Evolutionary conservation across 306 rosid genomes (phyloP).

Genomic region (Bauhinia variegata): DNA sequence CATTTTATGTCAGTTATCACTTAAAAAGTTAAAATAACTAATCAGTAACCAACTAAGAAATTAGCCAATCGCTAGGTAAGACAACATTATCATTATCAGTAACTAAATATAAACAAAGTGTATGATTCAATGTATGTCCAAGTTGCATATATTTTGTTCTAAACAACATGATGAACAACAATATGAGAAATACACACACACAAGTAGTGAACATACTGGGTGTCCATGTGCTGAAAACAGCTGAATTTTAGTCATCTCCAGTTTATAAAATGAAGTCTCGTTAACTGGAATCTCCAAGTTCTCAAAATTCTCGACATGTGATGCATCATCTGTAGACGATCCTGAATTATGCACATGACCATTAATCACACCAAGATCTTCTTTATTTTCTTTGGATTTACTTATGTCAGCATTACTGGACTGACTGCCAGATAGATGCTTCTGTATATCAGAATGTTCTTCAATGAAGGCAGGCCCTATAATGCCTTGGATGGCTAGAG

Average conservation of each 20-base stretch:
- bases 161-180: conserved; percentile 13
- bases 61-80: conserved; percentile 7
- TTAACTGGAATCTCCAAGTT: conserved; percentile 45
- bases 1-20: neutral
- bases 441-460: conserved; percentile 75
- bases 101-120: conserved; percentile 27
- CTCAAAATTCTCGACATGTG: conserved; percentile 48
- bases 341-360: conserved; percentile 55
- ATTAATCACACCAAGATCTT: conserved; percentile 54
- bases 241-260: conserved; percentile 78
- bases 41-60: conserved; percentile 1
- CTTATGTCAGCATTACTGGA: conserved; percentile 42
- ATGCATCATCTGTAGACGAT: conserved; percentile 52
- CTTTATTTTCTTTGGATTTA: conserved; percentile 48
- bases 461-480: conserved; percentile 86
- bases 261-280: conserved; percentile 75
- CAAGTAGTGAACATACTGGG: conserved; percentile 54
- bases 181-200: neutral
- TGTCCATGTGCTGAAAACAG: conserved; percentile 65
- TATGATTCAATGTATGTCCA: conserved; percentile 10
- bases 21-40: conserved; percentile 3
- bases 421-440: conserved; percentile 60
- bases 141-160: neutral
- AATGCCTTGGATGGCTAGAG: conserved; percentile 85
- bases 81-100: conserved; percentile 26